Evolutionary conservation across 768 basidiomycete genomes (phyloP).

Genomic region (Naganishia kalamii): DNA sequence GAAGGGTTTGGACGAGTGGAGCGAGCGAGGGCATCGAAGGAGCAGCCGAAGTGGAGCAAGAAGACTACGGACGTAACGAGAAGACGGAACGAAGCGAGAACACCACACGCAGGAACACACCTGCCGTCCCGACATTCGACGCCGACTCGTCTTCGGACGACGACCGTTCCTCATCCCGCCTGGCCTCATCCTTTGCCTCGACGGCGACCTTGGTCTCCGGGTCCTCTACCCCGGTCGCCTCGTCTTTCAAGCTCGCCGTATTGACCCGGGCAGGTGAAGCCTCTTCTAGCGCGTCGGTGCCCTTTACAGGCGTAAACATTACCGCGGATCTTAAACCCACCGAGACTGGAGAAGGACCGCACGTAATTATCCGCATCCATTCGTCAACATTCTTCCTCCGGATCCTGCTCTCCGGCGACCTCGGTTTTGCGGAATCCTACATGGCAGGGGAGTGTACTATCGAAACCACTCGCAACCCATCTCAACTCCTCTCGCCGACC

Average conservation of each 20-base stretch:
- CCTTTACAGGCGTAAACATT: conserved; percentile 1
- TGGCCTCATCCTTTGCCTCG: background rate
- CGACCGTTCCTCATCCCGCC: background rate
- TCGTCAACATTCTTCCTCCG: conserved; percentile 42
- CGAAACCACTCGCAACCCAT: background rate
- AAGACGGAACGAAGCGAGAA: too few species aligned
- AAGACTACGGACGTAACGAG: too few species aligned
- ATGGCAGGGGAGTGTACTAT: conserved; percentile 73
- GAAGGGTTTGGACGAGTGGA: conserved; percentile 6
- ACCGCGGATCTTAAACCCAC: background rate
- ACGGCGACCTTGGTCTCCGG: background rate
- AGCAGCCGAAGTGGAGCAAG: background rate
- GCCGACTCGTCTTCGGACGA: background rate
- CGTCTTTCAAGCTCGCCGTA: background rate
- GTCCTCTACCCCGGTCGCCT: background rate
- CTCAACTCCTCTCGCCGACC: background rate
- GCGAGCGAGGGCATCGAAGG: background rate
- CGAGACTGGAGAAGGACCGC: background rate
- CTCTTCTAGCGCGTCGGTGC: background rate
- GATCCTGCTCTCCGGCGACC: conserved; percentile 54
- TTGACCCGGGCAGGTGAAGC: background rate
- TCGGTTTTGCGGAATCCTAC: conserved; percentile 70
- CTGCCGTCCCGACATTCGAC: background rate
- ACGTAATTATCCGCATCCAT: conserved; percentile 25
- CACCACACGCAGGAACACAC: too few species aligned